Percentiles rank a stretch among this genome's conserved stretches.
These are phyloP conservation scores for Vigna nakashimae DNA, from an alignment of 306 rosid species.

Conservation along the genomic window DNA sequence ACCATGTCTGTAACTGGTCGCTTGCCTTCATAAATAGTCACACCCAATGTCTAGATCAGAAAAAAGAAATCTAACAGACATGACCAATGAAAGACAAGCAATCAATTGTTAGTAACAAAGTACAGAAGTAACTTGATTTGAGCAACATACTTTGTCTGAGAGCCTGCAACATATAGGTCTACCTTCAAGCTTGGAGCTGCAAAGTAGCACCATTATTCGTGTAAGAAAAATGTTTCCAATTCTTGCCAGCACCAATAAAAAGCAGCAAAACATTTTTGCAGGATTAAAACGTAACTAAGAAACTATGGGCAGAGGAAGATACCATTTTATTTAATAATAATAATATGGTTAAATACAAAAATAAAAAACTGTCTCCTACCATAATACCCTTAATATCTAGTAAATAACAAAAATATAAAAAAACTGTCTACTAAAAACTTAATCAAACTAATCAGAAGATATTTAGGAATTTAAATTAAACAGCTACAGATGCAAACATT, in stretches of 20 bases:
- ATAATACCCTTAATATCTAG: too few relatives aligned
- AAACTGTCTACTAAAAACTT: too few relatives aligned
- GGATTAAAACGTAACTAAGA: too few relatives aligned
- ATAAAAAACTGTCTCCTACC: too few relatives aligned
- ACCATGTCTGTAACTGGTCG: conserved; percentile 75
- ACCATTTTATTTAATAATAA: too few relatives aligned
- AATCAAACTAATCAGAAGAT: too few relatives aligned
- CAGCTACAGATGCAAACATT: too few relatives aligned
- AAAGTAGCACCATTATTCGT: conserved; percentile 31
- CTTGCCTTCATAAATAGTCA: conserved; percentile 69
- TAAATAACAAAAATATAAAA: too few relatives aligned
- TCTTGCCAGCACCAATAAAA: conserved; percentile 16
- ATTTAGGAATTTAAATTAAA: too few relatives aligned
- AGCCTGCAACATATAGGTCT: conserved; percentile 85
- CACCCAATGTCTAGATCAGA: conserved; percentile 37
- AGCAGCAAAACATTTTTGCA: neutral
- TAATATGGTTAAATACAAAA: too few relatives aligned
- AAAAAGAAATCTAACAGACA: conserved; percentile 33
- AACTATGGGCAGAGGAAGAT: too few relatives aligned
- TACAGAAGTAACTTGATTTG: conserved; percentile 22
- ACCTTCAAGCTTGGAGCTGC: conserved; percentile 96
- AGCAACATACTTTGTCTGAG: conserved; percentile 85
- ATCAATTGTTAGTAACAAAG: conserved; percentile 30
- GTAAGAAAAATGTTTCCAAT: neutral
- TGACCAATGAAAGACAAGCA: conserved; percentile 29